Evolutionary conservation across 306 rosid genomes (phyloP).

Genomic region (Corylus heterophylla): DNA sequence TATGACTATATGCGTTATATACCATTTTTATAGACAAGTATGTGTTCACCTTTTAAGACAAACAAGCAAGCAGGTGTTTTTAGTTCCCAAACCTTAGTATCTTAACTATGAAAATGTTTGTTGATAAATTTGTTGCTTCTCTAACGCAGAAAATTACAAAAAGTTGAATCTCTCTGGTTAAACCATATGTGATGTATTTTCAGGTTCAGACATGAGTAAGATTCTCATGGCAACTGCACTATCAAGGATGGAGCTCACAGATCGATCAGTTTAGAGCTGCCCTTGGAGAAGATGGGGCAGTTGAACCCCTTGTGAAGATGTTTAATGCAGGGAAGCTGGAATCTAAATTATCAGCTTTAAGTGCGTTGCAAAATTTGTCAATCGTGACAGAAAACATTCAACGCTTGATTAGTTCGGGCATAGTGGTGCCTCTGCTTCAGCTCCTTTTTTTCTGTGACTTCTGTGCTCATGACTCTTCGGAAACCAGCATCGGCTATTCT

Average conservation of each 20-base stretch:
- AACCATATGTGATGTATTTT: constrained; percentile 20
- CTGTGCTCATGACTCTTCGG: constrained; percentile 86
- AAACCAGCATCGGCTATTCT: constrained; percentile 91
- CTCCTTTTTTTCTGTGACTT: constrained; percentile 94
- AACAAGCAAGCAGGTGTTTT: not conserved
- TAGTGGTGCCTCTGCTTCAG: constrained; percentile 62
- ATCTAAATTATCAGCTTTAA: constrained; percentile 81
- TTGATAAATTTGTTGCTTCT: constrained; percentile 6
- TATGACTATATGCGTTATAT: not conserved
- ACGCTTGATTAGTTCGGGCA: constrained; percentile 63
- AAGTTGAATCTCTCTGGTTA: constrained; percentile 17
- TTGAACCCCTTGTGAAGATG: constrained; percentile 74
- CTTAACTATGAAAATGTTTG: constrained; percentile 9
- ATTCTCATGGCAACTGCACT: constrained; percentile 90
- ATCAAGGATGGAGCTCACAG: constrained; percentile 80
- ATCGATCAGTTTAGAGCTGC: constrained; percentile 53
- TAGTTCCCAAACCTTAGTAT: not conserved
- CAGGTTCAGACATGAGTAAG: constrained; percentile 95
- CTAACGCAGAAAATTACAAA: not conserved
- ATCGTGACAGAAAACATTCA: constrained; percentile 61
- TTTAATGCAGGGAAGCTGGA: constrained; percentile 76
- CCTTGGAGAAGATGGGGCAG: constrained; percentile 83
- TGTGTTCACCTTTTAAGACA: not conserved
- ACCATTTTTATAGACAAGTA: not conserved
- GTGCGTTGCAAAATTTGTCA: constrained; percentile 78